Evolutionary conservation across 306 rosid species (phyloP), one percentile per base, ranked within the genome.

Genomic region (Fragaria ananassa): DNA sequence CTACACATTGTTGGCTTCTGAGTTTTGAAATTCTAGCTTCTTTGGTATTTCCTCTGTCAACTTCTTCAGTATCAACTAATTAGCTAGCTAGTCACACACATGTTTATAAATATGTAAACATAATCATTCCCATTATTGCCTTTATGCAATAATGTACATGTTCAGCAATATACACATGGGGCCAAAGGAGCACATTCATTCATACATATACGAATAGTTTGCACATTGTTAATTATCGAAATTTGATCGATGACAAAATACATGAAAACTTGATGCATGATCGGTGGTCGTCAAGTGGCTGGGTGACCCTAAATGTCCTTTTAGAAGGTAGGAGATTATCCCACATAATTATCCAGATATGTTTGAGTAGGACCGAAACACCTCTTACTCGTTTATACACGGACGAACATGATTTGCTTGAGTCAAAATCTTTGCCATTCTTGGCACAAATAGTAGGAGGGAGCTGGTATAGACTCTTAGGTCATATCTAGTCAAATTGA

Each of bases 11-110:
- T 81, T 70, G 73, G 42, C 44, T 75, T 69, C 15, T 45, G 77
- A 63, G 27, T 61, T 29, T 42, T 74, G 46, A 73, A 69, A 51
- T 63, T 10, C 70, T 68, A 74, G 57, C n/a, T 63, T 61, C 74
- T 70, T 70, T 70, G 86, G 68, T 70, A 65, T 79, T 83, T 79
- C 86, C 86, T 79, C 77, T 78, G 86, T 83, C 86, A 79, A 75
- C 71, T 41, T 83, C 83, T 27, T 15, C 31, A 74, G 25, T 45
- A 62, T 64, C 12, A 44, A 27, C 19, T 50, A 41, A 1, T 8
- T 39, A 14, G 66, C 60, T 47, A 41, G 45, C 12, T 75, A 37
- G 65, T 45, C 35, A 18, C 57, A 23, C 61, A 17, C 39, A 17
- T 61, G 9, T 31, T 15, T 15, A 18, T 35, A 13, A 6, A 31